Evolutionary conservation across 345 rosid species (phyloP), one percentile per base, ranked within the genome.

Genomic region (Acer negundo): DNA sequence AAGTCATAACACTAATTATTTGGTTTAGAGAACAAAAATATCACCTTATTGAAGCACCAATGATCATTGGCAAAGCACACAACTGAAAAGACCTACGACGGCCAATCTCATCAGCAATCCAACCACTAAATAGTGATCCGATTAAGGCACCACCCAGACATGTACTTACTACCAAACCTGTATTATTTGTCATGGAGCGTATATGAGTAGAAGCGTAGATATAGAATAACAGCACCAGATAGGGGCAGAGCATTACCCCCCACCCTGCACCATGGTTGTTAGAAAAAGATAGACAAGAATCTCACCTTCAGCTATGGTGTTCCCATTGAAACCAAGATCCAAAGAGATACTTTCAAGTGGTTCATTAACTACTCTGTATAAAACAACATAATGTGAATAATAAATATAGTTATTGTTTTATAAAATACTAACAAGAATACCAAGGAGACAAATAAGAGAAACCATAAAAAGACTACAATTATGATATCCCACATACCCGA

Each of bases 141-240:
- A 90, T 76, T 15, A 94, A 80, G 49, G 98, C 98, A 19, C 99
- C 99, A 67, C 84, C 97, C 79, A 96, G 90, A 80, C 98, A 96
- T 11, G 88, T 95, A 81, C 98, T 92, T 70, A 96, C 99, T 84
- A 96, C 99, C 84, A 94, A 74, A 59, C 98, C 99, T 95, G 79
- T 75, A 85, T 75, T 79, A 44, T 26, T 74, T 59, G 66, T 55
- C 19, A 81, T 67, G 65, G 1, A 78, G 31, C 47, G n/a, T 24
- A 22, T 53, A 69, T 49, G 16, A 76, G 69, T 20, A 16, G 2
- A 74, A 15, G 70, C 24, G 59, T 22, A 31, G 38, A 74, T 19
- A 22, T 46, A 20, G 20, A 26, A 44, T 67, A 62, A 23, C 47
- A 40, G 62, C 1, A 46, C 19, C 15, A 67, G 78, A 56, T 24